Conservation (phyloP, 2,329 filamentous ascomycete genomes). For the Sclerotinia nivalis region DNA sequence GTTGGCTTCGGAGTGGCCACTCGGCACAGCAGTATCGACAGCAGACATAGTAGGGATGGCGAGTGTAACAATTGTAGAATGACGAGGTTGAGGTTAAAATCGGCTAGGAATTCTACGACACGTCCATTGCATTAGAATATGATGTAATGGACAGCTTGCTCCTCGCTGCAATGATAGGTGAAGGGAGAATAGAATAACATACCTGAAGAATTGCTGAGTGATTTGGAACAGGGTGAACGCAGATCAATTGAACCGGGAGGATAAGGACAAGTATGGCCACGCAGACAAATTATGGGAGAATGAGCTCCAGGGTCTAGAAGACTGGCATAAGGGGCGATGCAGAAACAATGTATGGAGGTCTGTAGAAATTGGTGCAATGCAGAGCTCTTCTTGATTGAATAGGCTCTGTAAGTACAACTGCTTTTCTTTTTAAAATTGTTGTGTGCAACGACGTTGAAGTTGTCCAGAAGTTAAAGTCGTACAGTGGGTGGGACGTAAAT, state of each 20-base stretch:
- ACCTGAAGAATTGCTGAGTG: conserved; percentile 17
- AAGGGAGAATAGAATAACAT: not conserved
- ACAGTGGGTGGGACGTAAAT: not conserved
- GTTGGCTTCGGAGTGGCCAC: conserved; percentile 31
- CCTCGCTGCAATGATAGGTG: not conserved
- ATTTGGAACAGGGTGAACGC: conserved; percentile 15
- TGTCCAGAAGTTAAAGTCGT: conserved; percentile 17
- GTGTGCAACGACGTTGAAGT: conserved; percentile 14
- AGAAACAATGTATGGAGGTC: conserved; percentile 24
- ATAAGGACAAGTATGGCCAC: conserved; percentile 36
- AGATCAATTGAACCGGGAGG: conserved; percentile 28
- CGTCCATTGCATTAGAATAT: not conserved
- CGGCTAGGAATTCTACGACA: conserved; percentile 17
- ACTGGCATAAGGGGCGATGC: conserved; percentile 36
- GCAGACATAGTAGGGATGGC: conserved; percentile 35
- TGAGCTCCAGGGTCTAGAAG: conserved; percentile 29
- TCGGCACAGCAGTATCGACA: conserved; percentile 26
- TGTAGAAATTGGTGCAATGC: conserved; percentile 22
- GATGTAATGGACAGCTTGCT: not conserved
- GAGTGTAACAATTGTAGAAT: conserved; percentile 5
- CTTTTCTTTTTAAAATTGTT: not conserved
- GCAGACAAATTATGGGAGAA: conserved; percentile 31
- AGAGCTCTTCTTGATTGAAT: conserved; percentile 13
- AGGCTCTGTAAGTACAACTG: conserved; percentile 10
- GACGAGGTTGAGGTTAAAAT: conserved; percentile 13